Base-by-base conservation (phyloP, 495 filamentous ascomycete genomes). In the Chaetomidium leptoderma region DNA sequence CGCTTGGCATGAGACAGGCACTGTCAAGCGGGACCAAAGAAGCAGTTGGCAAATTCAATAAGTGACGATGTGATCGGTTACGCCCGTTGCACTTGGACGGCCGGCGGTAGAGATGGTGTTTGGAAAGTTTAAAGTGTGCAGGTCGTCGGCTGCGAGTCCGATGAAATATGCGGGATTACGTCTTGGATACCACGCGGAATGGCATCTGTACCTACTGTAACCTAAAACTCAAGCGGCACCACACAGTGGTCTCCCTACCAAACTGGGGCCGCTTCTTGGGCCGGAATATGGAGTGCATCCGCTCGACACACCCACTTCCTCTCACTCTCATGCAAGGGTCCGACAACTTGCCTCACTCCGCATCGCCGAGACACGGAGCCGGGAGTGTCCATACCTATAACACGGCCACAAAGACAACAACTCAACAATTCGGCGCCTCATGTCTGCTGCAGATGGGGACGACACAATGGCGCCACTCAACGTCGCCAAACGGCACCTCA, bases 401-500 rank as follows among this genome's bases (percentile, higher is more conserved):
- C 24, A 11, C 29, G 32, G 21, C 27, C 11, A 10, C 24, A 2
- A 11, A 49, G 37, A 6, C 37, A 40, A 10, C 35, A 13, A 19
- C 27, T 21, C 45, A 19, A 4, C 17, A 14, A 11, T n/a, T 21
- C 17, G 4, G 9, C 11, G 10, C 39, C 27, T 17, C 27, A 55
- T 49, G 35, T 21, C 50, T 24, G 35, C 53, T 53, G 35, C 47
- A 0, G 39, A 19, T 9, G 54, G 52, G 10, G 16, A 53, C 9
- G 26, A 30, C 36, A 53, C 45, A 6, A 71, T 70, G 67, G 67
- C 69, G 35, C 58, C 69, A 2, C 63, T 71, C 53, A 58, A 62
- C 58, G 72, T 76, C 37, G 84, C 86, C 26, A 95, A 95, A 74
- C 84, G 85, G 63, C 85, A 89, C 55, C 74, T 93, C 53, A 82